Percentiles rank a stretch among this genome's conserved stretches.
These are phyloP conservation scores for Blastocystis sp. DNA, from an alignment of 352 stramenopile species.

Conservation along the genomic window DNA sequence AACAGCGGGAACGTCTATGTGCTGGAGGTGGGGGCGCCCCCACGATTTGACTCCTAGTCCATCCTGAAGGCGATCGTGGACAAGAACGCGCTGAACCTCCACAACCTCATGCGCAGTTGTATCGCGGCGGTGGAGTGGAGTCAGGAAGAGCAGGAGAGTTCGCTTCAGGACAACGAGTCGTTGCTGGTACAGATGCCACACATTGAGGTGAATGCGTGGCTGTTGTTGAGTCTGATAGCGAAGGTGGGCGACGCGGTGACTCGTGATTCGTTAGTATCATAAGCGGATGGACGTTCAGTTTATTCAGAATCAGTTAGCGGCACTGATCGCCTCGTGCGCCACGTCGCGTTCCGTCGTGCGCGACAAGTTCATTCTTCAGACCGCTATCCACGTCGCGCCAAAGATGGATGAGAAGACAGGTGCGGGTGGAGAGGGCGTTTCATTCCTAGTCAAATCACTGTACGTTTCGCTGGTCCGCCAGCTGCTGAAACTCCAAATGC, in stretches of 20 bases:
- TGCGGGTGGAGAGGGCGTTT: not conserved
- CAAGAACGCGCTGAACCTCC: conserved; percentile 7
- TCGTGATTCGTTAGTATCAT: conserved; percentile 25
- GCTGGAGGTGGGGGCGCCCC: conserved; percentile 6
- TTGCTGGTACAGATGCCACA: not conserved
- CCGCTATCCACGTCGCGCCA: conserved; percentile 4
- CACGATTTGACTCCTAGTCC: not conserved
- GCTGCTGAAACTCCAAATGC: conserved; percentile 54
- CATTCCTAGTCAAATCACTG: conserved; percentile 20
- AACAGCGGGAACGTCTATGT: conserved; percentile 22
- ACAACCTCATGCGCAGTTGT: conserved; percentile 24
- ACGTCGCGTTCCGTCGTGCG: not conserved
- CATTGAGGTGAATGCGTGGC: conserved; percentile 43
- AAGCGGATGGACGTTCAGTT: conserved; percentile 57
- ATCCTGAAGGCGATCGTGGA: conserved; percentile 40
- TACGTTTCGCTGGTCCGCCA: conserved; percentile 27
- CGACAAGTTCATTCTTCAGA: conserved; percentile 51
- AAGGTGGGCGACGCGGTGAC: not conserved
- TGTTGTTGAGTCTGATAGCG: conserved; percentile 21
- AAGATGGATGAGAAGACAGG: conserved; percentile 2
- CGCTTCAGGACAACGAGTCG: not conserved
- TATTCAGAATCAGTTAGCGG: not conserved
- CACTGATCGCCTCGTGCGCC: not conserved
- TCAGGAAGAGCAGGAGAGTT: not conserved
- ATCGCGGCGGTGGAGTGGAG: not conserved